Percentiles rank a stretch among this genome's conserved stretches.
These are phyloP conservation scores for Monilinia aucupariae DNA, from an alignment of 2,329 filamentous ascomycete species.

Conservation along the genomic window DNA sequence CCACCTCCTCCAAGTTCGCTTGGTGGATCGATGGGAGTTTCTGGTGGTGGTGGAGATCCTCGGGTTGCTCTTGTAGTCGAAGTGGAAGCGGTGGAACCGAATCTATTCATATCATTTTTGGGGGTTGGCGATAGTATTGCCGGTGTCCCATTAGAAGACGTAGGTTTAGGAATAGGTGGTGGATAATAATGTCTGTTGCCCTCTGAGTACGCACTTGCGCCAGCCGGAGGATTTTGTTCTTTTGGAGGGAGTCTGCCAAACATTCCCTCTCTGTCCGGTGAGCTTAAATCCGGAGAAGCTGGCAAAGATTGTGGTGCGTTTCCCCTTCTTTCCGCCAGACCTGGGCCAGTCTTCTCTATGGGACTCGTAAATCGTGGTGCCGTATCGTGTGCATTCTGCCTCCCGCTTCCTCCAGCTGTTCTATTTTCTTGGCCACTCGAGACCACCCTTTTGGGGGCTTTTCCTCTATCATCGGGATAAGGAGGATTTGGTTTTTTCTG, in stretches of 20 bases:
- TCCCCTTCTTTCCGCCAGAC: slow-evolving; percentile 74
- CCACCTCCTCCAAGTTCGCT: slow-evolving; percentile 66
- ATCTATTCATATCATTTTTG: slow-evolving; percentile 50
- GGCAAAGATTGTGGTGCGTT: slow-evolving; percentile 77
- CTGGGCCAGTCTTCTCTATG: slow-evolving; percentile 53
- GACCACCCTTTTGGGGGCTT: slow-evolving; percentile 24
- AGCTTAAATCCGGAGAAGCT: slow-evolving; percentile 72
- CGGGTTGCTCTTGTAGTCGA: slow-evolving; percentile 88
- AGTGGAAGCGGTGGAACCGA: slow-evolving; percentile 79
- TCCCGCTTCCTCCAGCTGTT: slow-evolving; percentile 22
- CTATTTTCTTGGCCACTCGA: slow-evolving; percentile 21
- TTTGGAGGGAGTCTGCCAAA: slow-evolving; percentile 55
- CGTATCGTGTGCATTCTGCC: slow-evolving; percentile 34
- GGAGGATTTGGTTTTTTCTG: slow-evolving; percentile 25
- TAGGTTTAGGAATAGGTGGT: slow-evolving; percentile 42
- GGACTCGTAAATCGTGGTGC: slow-evolving; percentile 37
- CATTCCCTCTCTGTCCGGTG: slow-evolving; percentile 70
- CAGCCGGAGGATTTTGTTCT: slow-evolving; percentile 22
- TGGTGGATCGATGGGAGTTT: slow-evolving; percentile 77
- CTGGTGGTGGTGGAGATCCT: slow-evolving; percentile 89
- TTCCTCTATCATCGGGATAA: slow-evolving; percentile 35
- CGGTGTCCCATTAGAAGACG: slow-evolving; percentile 24
- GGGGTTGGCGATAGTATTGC: slow-evolving; percentile 30
- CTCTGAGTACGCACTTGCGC: slow-evolving; percentile 25
- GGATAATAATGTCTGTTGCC: slow-evolving; percentile 47